Evolutionary conservation across 2,329 filamentous ascomycete genomes (phyloP).

Genomic region (Trichoderma hamatum): DNA sequence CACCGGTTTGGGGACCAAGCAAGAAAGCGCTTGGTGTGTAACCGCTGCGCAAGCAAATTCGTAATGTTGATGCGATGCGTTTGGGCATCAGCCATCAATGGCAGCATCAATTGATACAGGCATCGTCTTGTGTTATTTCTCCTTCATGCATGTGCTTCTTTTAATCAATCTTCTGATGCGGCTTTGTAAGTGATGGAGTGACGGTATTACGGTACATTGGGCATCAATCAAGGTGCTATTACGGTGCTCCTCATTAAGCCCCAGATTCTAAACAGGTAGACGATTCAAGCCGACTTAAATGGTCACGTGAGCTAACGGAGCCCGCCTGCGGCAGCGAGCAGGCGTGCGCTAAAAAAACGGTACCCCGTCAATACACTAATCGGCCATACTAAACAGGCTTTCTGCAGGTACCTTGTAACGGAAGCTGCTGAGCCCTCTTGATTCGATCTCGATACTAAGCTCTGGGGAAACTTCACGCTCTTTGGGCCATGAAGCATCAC

Average conservation of each 20-base stretch:
- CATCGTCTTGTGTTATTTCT: not conserved
- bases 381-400: not conserved
- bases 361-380: not conserved
- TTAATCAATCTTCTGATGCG: not conserved
- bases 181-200: not conserved
- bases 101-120: not conserved
- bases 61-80: not conserved
- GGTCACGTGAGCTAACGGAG: not conserved
- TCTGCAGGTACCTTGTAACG: not conserved
- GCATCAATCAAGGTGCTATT: not conserved
- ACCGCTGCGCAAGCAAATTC: not conserved
- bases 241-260: not conserved
- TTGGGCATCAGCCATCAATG: not conserved
- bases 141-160: not conserved
- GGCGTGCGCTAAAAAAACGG: not conserved
- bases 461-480: slow-evolving; percentile 10
- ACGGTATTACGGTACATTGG: not conserved
- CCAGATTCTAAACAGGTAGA: not conserved
- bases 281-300: not conserved
- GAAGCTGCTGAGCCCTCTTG: not conserved
- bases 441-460: not conserved
- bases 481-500: slow-evolving; percentile 17
- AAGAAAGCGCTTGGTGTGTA: not conserved
- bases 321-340: not conserved
- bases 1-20: not conserved